phyloP scores from a whole-genome alignment of 495 filamentous ascomycete species.

The Penicillium canescens region DNA sequence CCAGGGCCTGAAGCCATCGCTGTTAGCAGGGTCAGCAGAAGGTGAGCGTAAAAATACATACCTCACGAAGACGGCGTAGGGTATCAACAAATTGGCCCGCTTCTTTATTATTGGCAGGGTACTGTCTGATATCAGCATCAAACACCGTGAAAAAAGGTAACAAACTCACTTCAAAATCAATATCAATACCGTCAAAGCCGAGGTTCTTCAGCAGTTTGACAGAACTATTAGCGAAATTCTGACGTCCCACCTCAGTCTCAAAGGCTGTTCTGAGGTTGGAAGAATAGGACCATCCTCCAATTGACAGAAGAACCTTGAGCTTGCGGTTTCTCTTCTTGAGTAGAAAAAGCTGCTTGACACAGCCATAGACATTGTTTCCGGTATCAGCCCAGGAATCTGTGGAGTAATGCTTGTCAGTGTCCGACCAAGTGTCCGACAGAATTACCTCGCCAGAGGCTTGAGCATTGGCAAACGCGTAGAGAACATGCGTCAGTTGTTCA shows the following conservation, averaged over 20 bases:
- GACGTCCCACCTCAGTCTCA: slow-evolving; percentile 54
- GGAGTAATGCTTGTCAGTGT: slow-evolving; percentile 76
- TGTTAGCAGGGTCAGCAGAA: neutral
- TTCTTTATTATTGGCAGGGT: slow-evolving; percentile 41
- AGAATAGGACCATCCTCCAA: slow-evolving; percentile 79
- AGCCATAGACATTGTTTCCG: slow-evolving; percentile 84
- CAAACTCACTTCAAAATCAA: slow-evolving; percentile 58
- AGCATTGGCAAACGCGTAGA: slow-evolving; percentile 81
- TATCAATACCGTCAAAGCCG: slow-evolving; percentile 61
- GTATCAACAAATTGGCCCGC: slow-evolving; percentile 62
- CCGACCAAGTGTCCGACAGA: slow-evolving; percentile 79
- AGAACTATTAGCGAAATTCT: slow-evolving; percentile 67
- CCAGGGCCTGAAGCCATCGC: slow-evolving; percentile 46
- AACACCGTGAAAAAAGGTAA: too few species aligned
- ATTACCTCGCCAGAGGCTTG: slow-evolving; percentile 60
- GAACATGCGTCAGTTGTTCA: slow-evolving; percentile 78
- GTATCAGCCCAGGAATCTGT: slow-evolving; percentile 69
- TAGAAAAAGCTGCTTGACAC: slow-evolving; percentile 81
- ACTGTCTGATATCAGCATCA: slow-evolving; percentile 16
- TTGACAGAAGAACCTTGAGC: slow-evolving; percentile 66
- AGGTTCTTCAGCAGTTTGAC: slow-evolving; percentile 67
- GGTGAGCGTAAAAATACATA: slow-evolving; percentile 12
- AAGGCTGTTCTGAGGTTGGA: slow-evolving; percentile 68
- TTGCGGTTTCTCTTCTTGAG: slow-evolving; percentile 78
- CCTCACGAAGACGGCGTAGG: slow-evolving; percentile 59